Percentiles rank a stretch among this genome's conserved stretches.
These are phyloP conservation scores for Eustoma russellianum DNA, from an alignment of 257 asterid species.

Conservation along the genomic window DNA sequence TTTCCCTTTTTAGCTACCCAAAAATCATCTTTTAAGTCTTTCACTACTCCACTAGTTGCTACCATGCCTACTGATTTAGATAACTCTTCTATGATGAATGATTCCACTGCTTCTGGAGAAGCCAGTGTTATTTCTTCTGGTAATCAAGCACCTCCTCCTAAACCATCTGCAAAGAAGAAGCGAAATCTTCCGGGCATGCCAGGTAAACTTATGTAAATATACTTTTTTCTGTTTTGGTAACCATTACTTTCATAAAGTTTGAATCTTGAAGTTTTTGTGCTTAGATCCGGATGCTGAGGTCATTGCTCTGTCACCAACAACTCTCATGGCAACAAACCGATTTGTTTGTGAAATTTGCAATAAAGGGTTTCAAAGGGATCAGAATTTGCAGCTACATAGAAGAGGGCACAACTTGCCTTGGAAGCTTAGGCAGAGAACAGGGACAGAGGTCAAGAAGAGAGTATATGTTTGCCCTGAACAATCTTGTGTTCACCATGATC, in stretches of 20 bases:
- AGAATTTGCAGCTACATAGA: slow-evolving; percentile 83
- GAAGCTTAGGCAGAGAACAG: slow-evolving; percentile 68
- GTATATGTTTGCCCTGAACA: slow-evolving; percentile 83
- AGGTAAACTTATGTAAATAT: slow-evolving; percentile 30
- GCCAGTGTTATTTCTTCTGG: slow-evolving; percentile 24
- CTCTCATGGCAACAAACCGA: slow-evolving; percentile 66
- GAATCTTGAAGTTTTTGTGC: slow-evolving; percentile 9
- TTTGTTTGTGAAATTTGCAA: slow-evolving; percentile 81
- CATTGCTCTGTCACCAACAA: slow-evolving; percentile 64
- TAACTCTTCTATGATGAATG: slow-evolving; percentile 17
- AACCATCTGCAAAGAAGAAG: slow-evolving; percentile 51
- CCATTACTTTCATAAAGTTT: not conserved
- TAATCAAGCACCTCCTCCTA: slow-evolving; percentile 22
- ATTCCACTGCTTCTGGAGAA: slow-evolving; percentile 25
- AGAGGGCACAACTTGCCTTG: slow-evolving; percentile 88
- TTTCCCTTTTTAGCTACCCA: slow-evolving; percentile 17
- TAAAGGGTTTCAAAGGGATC: slow-evolving; percentile 86
- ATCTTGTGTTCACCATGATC: slow-evolving; percentile 73
- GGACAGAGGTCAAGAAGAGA: slow-evolving; percentile 53
- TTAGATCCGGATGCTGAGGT: slow-evolving; percentile 91
- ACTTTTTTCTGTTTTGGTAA: not conserved
- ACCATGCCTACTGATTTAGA: slow-evolving; percentile 20
- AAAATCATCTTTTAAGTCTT: slow-evolving; percentile 2
- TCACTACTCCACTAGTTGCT: not conserved
- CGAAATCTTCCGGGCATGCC: slow-evolving; percentile 94